Evolutionary conservation across 2,329 filamentous ascomycete species (phyloP).

Genomic region (Cordyceps militaris): DNA sequence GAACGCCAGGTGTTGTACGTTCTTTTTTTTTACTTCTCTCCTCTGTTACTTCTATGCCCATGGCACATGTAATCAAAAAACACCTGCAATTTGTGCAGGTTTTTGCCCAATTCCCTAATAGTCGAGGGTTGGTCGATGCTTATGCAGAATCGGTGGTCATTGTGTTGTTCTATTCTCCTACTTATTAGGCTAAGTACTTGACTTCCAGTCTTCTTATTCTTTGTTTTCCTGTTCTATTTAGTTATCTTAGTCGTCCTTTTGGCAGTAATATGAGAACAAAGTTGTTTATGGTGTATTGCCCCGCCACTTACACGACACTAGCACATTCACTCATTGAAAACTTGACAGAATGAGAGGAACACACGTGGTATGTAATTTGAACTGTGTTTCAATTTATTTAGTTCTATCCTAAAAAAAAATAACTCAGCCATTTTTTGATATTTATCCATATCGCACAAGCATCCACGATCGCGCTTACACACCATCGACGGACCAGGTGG

Average conservation of each 20-base stretch:
- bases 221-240: not conserved
- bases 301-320: not conserved
- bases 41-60: not conserved
- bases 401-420: not conserved
- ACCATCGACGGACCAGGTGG: slow-evolving; percentile 6
- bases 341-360: not conserved
- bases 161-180: no score
- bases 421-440: not conserved
- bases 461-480: not conserved
- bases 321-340: no score
- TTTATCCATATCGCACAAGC: not conserved
- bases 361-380: not conserved
- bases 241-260: not conserved
- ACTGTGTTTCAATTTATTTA: not conserved
- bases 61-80: not conserved
- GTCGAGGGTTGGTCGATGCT: no score
- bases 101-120: no score
- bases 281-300: not conserved
- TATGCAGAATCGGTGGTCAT: no score
- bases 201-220: not conserved
- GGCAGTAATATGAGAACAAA: no score
- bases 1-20: slow-evolving; percentile 7
- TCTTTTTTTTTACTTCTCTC: not conserved
- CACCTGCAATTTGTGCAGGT: not conserved
- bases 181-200: no score